Percentiles rank a stretch among this genome's conserved stretches.
These are phyloP conservation scores for Penicillium salamii DNA, from an alignment of 495 filamentous ascomycete species.

Conservation along the genomic window DNA sequence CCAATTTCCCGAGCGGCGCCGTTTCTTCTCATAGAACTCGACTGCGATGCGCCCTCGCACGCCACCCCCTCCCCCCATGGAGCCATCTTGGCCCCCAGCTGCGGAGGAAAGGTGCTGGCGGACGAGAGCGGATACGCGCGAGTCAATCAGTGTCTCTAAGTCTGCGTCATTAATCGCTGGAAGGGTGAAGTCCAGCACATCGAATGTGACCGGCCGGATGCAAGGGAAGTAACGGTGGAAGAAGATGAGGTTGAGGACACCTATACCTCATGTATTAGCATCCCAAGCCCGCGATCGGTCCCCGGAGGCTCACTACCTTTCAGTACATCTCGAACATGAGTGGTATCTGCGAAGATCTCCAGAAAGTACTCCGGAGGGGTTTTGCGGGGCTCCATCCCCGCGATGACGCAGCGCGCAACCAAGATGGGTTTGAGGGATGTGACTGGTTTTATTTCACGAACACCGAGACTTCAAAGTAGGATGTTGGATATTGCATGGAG, in stretches of 20 bases:
- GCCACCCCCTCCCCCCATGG: conserved; percentile 29
- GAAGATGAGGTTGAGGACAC: conserved; percentile 95
- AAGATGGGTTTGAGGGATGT: conserved; percentile 4
- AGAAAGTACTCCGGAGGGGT: conserved; percentile 78
- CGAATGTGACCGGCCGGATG: conserved; percentile 77
- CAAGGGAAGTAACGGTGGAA: conserved; percentile 96
- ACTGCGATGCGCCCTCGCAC: conserved; percentile 80
- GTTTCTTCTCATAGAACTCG: conserved; percentile 91
- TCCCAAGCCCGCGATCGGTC: too few species aligned
- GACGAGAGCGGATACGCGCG: conserved; percentile 72
- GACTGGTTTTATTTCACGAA: too few species aligned
- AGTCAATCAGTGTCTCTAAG: conserved; percentile 89
- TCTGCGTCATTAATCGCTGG: conserved; percentile 84
- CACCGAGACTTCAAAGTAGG: too few species aligned
- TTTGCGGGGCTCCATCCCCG: conserved; percentile 56
- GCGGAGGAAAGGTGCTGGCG: conserved; percentile 53
- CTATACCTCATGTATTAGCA: conserved; percentile 42
- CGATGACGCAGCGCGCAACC: conserved; percentile 18
- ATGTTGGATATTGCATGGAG: conserved; percentile 6
- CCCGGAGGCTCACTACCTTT: conserved; percentile 58
- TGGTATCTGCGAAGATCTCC: conserved; percentile 79
- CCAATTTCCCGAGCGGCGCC: conserved; percentile 70
- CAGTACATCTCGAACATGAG: conserved; percentile 82
- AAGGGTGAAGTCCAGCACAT: conserved; percentile 88
- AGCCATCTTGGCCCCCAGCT: conserved; percentile 46